Evolutionary conservation across 1,139 yeast genomes (phyloP).

Genomic region (Suhomyces kunorum): DNA sequence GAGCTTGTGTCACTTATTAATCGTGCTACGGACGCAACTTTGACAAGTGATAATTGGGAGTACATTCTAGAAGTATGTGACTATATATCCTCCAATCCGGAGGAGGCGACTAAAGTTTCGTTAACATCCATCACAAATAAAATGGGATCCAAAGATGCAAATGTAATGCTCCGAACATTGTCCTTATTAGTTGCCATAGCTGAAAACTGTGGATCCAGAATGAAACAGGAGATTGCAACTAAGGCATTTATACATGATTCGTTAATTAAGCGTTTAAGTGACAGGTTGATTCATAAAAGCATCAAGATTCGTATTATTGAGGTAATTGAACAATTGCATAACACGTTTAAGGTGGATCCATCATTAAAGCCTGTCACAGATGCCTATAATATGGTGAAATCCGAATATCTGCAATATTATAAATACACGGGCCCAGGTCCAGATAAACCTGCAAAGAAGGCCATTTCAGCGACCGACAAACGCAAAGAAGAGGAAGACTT

Average conservation of each 20-base stretch:
- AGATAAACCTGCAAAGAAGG: conserved; percentile 60
- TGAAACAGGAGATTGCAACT: conserved; percentile 80
- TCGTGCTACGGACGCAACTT: conserved; percentile 83
- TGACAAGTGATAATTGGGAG: conserved; percentile 85
- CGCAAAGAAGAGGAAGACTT: conserved; percentile 76
- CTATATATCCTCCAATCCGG: conserved; percentile 71
- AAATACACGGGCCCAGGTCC: conserved; percentile 40
- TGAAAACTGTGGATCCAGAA: conserved; percentile 89
- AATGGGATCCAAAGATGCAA: conserved; percentile 69
- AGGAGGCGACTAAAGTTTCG: conserved; percentile 54
- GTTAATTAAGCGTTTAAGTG: conserved; percentile 57
- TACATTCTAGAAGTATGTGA: conserved; percentile 83
- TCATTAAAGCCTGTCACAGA: conserved; percentile 70
- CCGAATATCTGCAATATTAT: conserved; percentile 48
- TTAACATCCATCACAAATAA: conserved; percentile 52
- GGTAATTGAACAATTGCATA: conserved; percentile 64
- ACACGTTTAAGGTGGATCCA: conserved; percentile 66
- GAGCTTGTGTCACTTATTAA: conserved; percentile 29
- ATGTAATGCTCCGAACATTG: conserved; percentile 71
- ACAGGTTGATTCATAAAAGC: conserved; percentile 59
- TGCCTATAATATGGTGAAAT: conserved; percentile 50
- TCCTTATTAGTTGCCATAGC: conserved; percentile 76
- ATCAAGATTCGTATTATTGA: conserved; percentile 70
- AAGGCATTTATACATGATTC: conserved; percentile 58
- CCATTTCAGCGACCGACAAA: conserved; percentile 50